Conservation (phyloP, 805 yeast genomes). For the Lipomyces yamanashiensis region DNA sequence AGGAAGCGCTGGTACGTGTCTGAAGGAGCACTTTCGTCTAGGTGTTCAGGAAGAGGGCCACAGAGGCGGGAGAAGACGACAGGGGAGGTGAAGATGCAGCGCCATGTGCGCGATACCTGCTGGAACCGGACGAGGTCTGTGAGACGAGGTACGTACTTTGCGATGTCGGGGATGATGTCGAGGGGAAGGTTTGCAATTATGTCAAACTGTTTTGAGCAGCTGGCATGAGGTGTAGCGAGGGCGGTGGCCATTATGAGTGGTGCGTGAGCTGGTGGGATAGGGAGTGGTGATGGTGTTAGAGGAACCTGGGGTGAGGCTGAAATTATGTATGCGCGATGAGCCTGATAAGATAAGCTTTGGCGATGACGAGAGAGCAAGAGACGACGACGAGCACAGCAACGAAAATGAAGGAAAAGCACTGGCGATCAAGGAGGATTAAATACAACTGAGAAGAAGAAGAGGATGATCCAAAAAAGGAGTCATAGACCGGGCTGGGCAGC, state of each 20-base stretch:
- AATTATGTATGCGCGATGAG: slow-evolving; percentile 1
- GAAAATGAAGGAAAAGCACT: not conserved
- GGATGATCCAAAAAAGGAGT: not conserved
- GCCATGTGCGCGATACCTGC: slow-evolving; percentile 31
- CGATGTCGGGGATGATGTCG: slow-evolving; percentile 30
- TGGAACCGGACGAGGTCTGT: slow-evolving; percentile 33
- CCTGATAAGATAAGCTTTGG: slow-evolving; percentile 12
- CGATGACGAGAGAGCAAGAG: not conserved
- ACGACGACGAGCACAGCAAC: not conserved
- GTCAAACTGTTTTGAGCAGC: slow-evolving; percentile 11
- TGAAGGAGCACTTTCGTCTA: not conserved
- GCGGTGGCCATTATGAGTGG: not conserved
- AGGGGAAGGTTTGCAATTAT: slow-evolving; percentile 32
- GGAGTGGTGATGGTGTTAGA: too few species aligned
- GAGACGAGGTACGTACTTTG: slow-evolving; percentile 30
- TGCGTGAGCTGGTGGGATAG: not conserved
- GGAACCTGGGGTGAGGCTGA: not conserved
- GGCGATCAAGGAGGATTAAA: not conserved
- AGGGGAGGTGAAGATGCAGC: slow-evolving; percentile 31
- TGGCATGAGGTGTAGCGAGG: not conserved
- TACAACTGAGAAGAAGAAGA: not conserved
- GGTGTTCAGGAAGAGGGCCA: slow-evolving; percentile 13
- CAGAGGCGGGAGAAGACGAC: slow-evolving; percentile 25
- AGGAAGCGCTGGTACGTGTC: slow-evolving; percentile 30
- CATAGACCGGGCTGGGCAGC: too few species aligned